A percentile compares a stretch with the other conserved stretches of the same genome.
These are phyloP conservation scores for Avicennia marina DNA, from an alignment of 257 asterid genomes.

Conservation along the genomic window DNA sequence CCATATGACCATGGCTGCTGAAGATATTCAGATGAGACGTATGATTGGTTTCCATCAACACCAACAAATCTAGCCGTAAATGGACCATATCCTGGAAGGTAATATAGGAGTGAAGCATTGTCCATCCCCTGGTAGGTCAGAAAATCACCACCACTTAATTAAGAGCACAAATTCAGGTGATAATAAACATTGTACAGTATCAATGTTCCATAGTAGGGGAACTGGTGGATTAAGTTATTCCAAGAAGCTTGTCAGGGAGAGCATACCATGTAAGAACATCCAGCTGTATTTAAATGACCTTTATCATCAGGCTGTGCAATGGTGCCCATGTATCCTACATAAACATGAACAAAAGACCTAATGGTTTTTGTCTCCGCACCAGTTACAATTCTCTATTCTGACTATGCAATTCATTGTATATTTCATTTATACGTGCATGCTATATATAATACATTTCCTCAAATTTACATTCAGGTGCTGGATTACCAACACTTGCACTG, in stretches of 20 bases:
- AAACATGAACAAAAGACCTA: neutral
- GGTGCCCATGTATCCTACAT: constrained; percentile 50
- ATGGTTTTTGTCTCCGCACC: too few relatives aligned
- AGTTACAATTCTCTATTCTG: too few relatives aligned
- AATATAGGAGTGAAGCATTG: constrained; percentile 44
- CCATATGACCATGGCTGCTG: constrained; percentile 48
- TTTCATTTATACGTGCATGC: neutral
- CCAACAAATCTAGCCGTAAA: constrained; percentile 53
- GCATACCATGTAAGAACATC: constrained; percentile 45
- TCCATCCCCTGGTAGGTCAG: constrained; percentile 38
- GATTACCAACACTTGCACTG: too few relatives aligned
- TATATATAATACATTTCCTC: too few relatives aligned
- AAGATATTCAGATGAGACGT: constrained; percentile 42
- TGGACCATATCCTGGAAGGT: constrained; percentile 58
- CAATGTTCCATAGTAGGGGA: neutral
- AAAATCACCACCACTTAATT: neutral
- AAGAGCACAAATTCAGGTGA: neutral
- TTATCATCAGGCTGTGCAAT: constrained; percentile 53
- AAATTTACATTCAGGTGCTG: too few relatives aligned
- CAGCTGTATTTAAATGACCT: constrained; percentile 33
- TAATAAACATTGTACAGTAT: neutral
- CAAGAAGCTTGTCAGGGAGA: neutral
- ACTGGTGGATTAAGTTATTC: neutral
- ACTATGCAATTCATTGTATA: neutral
- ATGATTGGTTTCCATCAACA: constrained; percentile 52